Evolutionary conservation across 495 filamentous ascomycete species (phyloP).

Genomic region (Hypoxylon trugodes): DNA sequence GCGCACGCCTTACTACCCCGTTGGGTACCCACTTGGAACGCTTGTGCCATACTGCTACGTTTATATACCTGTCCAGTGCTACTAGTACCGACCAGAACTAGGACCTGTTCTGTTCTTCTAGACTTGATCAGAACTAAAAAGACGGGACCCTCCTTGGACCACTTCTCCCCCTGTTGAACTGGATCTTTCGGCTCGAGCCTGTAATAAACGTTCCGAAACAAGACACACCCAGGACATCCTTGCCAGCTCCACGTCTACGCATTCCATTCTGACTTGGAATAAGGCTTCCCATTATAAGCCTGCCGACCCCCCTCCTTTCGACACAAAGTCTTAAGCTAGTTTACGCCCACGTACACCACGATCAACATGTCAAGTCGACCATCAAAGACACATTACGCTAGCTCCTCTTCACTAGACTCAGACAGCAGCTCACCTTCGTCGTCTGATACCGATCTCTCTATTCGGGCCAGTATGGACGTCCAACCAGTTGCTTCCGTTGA

Average conservation of each 20-base stretch:
- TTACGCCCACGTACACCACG: constrained; percentile 6
- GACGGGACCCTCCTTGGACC: constrained; percentile 28
- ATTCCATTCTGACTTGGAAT: constrained; percentile 27
- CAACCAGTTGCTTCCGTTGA: constrained; percentile 57
- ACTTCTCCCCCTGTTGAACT: constrained; percentile 27
- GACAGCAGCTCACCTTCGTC: constrained; percentile 51
- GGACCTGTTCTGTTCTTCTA: constrained; percentile 17
- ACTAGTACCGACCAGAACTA: constrained; percentile 10
- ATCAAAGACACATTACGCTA: constrained; percentile 48
- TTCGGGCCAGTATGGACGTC: constrained; percentile 55
- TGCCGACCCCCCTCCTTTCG: constrained; percentile 22
- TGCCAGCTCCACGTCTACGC: constrained; percentile 22
- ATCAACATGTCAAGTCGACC: constrained; percentile 51
- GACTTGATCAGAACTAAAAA: constrained; percentile 31
- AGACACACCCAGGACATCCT: constrained; percentile 13
- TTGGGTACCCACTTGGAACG: constrained; percentile 18
- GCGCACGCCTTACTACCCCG: constrained; percentile 16
- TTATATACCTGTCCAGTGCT: constrained; percentile 18
- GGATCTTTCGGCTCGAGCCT: constrained; percentile 33
- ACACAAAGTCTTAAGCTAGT: constrained; percentile 13
- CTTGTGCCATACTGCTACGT: constrained; percentile 32
- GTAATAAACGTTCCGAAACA: constrained; percentile 39
- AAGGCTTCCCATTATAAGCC: constrained; percentile 31
- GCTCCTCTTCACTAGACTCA: constrained; percentile 47
- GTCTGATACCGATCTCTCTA: constrained; percentile 53